These are phyloP conservation scores for Hyaloscypha finlandica DNA, from an alignment of 495 filamentous ascomycete genomes.

Conservation along the genomic window DNA sequence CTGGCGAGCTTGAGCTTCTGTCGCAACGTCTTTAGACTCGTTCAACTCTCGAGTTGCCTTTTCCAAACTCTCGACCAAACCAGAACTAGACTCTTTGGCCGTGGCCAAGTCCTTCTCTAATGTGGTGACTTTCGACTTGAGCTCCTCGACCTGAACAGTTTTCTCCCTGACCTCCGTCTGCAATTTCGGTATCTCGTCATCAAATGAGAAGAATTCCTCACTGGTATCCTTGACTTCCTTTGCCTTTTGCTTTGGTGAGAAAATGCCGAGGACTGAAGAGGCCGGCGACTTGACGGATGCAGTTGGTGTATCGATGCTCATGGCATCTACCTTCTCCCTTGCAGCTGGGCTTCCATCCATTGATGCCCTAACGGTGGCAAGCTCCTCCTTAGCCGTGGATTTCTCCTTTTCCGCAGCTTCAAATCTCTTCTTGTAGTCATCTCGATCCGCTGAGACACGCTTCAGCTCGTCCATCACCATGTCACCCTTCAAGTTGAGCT, in stretches of 20 bases:
- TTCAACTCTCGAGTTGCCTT: slow-evolving; percentile 50
- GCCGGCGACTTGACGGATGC: slow-evolving; percentile 40
- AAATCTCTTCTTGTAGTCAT: slow-evolving; percentile 74
- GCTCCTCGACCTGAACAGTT: slow-evolving; percentile 64
- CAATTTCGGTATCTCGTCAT: slow-evolving; percentile 71
- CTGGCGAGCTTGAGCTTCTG: slow-evolving; percentile 32
- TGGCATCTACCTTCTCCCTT: slow-evolving; percentile 34
- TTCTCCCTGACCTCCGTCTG: slow-evolving; percentile 59
- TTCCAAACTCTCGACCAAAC: slow-evolving; percentile 48
- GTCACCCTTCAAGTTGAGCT: slow-evolving; percentile 80
- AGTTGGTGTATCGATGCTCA: slow-evolving; percentile 27
- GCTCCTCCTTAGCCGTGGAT: slow-evolving; percentile 32
- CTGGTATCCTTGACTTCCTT: slow-evolving; percentile 46
- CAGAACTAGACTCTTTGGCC: slow-evolving; percentile 41
- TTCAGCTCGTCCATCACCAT: slow-evolving; percentile 94
- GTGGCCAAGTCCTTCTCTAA: slow-evolving; percentile 43
- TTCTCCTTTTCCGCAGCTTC: slow-evolving; percentile 65
- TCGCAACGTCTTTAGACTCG: slow-evolving; percentile 54
- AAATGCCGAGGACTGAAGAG: slow-evolving; percentile 42
- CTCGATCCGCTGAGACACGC: slow-evolving; percentile 77
- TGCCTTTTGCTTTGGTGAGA: slow-evolving; percentile 50
- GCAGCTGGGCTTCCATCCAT: slow-evolving; percentile 19
- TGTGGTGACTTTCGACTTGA: slow-evolving; percentile 60
- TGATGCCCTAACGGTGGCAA: slow-evolving; percentile 28
- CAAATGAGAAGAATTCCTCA: slow-evolving; percentile 90